These are phyloP conservation scores for Colletotrichum theobromicola DNA, from an alignment of 2,329 filamentous ascomycete genomes.

Conservation along the genomic window DNA sequence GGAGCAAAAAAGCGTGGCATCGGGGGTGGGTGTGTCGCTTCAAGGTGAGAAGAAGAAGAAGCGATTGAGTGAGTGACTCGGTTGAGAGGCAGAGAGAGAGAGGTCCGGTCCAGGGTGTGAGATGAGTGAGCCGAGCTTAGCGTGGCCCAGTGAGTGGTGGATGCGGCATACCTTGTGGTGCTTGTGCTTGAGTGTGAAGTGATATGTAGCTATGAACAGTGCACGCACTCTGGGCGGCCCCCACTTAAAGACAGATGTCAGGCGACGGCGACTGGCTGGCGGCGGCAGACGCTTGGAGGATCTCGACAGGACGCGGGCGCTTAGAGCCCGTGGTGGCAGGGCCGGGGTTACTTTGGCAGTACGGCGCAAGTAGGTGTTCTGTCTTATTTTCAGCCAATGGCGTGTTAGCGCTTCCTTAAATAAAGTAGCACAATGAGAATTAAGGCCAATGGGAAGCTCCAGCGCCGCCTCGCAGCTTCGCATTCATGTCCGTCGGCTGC, in stretches of 20 bases:
- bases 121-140: conserved; percentile 14
- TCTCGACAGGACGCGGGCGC: conserved; percentile 8
- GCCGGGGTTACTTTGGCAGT: background rate
- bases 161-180: background rate
- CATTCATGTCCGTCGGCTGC: background rate
- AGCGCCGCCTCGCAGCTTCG: background rate
- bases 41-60: background rate
- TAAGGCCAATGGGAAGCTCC: conserved; percentile 31
- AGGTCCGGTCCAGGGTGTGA: conserved; percentile 2
- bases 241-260: conserved; percentile 13
- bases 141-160: background rate
- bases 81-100: background rate
- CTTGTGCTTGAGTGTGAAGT: background rate
- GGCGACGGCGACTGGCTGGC: conserved; percentile 8
- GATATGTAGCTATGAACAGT: background rate
- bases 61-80: background rate
- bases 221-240: background rate
- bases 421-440: conserved; percentile 32
- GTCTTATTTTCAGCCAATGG: conserved; percentile 30
- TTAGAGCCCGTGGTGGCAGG: conserved; percentile 12
- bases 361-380: background rate
- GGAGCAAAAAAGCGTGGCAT: background rate
- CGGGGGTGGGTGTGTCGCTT: background rate
- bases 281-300: background rate
- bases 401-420: conserved; percentile 23